A percentile compares a stretch with the other conserved stretches of the same genome.
Conservation (phyloP, 441 rosid genomes). For the Erodium trifolium region DNA sequence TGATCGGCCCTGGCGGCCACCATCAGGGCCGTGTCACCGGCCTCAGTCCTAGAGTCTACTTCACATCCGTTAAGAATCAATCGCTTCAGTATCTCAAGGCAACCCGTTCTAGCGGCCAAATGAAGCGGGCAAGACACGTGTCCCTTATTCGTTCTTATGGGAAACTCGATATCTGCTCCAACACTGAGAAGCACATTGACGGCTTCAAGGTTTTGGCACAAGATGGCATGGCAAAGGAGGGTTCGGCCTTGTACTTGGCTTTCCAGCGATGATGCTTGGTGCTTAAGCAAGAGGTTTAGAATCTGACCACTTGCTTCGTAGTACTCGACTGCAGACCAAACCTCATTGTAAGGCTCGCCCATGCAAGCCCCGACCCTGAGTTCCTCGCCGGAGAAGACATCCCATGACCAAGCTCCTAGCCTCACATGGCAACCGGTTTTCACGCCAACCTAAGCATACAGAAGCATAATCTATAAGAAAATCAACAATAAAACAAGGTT, state of each 20-base stretch:
- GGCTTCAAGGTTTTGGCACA: conserved; percentile 31
- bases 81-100: conserved; percentile 21
- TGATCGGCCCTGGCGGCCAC: conserved; percentile 31
- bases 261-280: conserved; percentile 17
- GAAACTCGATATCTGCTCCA: conserved; percentile 24
- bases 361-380: conserved; percentile 32
- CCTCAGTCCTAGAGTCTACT: conserved; percentile 25
- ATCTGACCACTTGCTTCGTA: conserved; percentile 31
- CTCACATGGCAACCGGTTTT: conserved; percentile 20
- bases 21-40: conserved; percentile 30
- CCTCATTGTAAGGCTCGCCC: conserved; percentile 32
- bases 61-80: conserved; percentile 23
- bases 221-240: conserved; percentile 32
- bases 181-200: conserved; percentile 21
- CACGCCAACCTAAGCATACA: conserved; percentile 25
- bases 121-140: conserved; percentile 27
- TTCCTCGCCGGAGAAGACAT: conserved; percentile 32
- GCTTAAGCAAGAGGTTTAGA: conserved; percentile 25
- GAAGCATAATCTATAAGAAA: neutral
- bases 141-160: conserved; percentile 27
- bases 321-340: conserved; percentile 32
- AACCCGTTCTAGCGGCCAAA: conserved; percentile 28
- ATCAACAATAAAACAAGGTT: neutral
- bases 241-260: conserved; percentile 26
- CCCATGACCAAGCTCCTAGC: conserved; percentile 38